Base-by-base conservation (phyloP, 768 basidiomycete species). In the Kwoniella heveanensis region DNA sequence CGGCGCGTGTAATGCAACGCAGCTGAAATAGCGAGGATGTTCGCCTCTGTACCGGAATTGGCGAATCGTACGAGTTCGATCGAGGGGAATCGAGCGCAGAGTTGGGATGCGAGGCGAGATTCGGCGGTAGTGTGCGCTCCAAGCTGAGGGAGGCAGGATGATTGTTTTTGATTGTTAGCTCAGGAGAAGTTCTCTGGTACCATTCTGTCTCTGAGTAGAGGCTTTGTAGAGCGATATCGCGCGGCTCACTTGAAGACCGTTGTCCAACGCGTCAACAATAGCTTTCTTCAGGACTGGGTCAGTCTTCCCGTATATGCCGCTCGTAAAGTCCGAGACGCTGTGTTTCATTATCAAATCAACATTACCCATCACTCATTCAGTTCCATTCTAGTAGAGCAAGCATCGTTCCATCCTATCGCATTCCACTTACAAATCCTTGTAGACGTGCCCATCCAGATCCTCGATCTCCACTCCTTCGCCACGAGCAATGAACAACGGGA, bases 31-130 rank as follows among this genome's bases (percentile, higher is more conserved):
- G 61, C 57, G 29, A 64, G 57, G 19, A 67, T 55, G 26, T 65
- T 64, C 3, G 69, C 69, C 32, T 70, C 69, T 12, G 69, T 70
- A 12, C 62, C 69, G 1, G 69, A 70, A 32, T 70, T 70, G n/a
- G 65, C 49, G 58, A 64, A 70, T 17, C 69, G 52, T 9, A 70
- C 24, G 19, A 60, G 62, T 2, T 67, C 65, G 29, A 70, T 61
- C 5, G 65, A 66, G 1, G 69, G 69, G 21, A 70, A 64, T 44
- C 65, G 29, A 2, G 54, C 24, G 19, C 57, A 53, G 46, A 70
- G 49, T 27, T 53, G 58, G 19, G 27, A 32, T 10, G 65, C 61
- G 15, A 70, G 50, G 17, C 49, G 44, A 5, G 62, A 58, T 58
- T 70, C 69, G 25, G 53, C 26, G 2, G 30, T 12, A 0, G 69